Conservation (phyloP, 495 filamentous ascomycete species). For the Collariella sp. region DNA sequence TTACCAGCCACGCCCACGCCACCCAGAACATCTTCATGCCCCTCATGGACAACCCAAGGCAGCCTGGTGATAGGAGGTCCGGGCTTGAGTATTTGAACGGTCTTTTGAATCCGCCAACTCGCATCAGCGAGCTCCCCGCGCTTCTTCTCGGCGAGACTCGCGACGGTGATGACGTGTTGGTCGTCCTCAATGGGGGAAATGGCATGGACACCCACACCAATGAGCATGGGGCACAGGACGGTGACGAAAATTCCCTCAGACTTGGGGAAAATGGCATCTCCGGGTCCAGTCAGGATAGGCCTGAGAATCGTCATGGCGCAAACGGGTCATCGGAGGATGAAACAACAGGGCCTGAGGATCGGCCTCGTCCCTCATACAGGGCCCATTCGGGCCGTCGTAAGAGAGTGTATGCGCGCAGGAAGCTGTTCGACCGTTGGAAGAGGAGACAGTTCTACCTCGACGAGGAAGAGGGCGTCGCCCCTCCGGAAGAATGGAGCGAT, state of each 20-base stretch:
- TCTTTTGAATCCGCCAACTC: slow-evolving; percentile 35
- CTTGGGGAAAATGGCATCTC: neutral
- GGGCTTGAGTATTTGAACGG: slow-evolving; percentile 33
- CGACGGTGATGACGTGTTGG: slow-evolving; percentile 24
- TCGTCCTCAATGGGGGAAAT: slow-evolving; percentile 16
- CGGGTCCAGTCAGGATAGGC: neutral
- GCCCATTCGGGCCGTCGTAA: slow-evolving; percentile 4
- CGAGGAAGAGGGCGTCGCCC: slow-evolving; percentile 61
- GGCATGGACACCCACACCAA: neutral
- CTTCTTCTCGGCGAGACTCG: slow-evolving; percentile 30
- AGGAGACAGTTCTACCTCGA: slow-evolving; percentile 70
- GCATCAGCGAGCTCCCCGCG: slow-evolving; percentile 29
- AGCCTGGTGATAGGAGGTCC: neutral
- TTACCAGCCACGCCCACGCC: slow-evolving; percentile 22
- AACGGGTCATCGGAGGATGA: neutral
- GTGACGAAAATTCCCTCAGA: slow-evolving; percentile 4
- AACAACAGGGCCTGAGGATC: neutral
- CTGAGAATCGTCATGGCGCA: neutral
- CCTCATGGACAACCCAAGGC: slow-evolving; percentile 2
- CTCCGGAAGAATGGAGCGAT: slow-evolving; percentile 57
- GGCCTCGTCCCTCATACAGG: neutral
- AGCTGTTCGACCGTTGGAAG: slow-evolving; percentile 63
- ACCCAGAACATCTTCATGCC: slow-evolving; percentile 30
- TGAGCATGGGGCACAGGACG: neutral
- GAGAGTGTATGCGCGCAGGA: slow-evolving; percentile 33